Base-by-base conservation (phyloP, 371 early-diverging fungal genomes). In the Capillidium rhysosporum region DNA sequence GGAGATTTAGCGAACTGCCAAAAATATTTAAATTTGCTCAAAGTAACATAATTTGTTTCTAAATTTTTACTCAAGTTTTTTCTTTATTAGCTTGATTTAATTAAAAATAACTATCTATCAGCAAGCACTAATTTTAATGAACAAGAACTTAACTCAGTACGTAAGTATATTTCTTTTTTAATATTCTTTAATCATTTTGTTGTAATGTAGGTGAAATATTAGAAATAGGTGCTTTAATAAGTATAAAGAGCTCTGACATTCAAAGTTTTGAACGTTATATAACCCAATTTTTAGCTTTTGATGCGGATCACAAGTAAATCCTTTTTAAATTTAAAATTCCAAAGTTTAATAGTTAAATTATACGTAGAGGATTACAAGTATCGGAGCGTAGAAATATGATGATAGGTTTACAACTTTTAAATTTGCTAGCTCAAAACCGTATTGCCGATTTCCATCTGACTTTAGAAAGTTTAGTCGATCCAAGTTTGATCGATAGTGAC, bases 371-470 rank as follows among this genome's bases (percentile, higher is more conserved):
- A 24, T 28, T 46, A 40, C 86, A 86, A 46, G 68, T 73, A 25
- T 93, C 94, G 16, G 70, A 73, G 30, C 71, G 84, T 64, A 82
- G 79, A 82, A 86, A 89, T 63, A 79, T 83, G 38, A 69, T 93
- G 48, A 74, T 86, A 29, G 97, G 94, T 2, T 74, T 96, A 46
- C 86, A 96, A 61, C 76, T 96, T 40, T 73, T 94, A 59, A 80
- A 85, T 56, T 74, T 93, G 58, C 72, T 96, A 51, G 78, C 93
- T 30, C 92, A 94, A 65, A 86, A 87, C 74, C 76, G 86, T 43
- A 80, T 94, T 57, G 79, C 93, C 21, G 93, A 92, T 60, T 96
- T 96, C 67, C 93, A 96, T 67, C 84, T 90, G 14, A 80, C 86
- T 56, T 74, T 96, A 47, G 97, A 96, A 59, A 71, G 70, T 12